phyloP scores from a whole-genome alignment of 78 protist species.

The Diacronema lutheri region DNA sequence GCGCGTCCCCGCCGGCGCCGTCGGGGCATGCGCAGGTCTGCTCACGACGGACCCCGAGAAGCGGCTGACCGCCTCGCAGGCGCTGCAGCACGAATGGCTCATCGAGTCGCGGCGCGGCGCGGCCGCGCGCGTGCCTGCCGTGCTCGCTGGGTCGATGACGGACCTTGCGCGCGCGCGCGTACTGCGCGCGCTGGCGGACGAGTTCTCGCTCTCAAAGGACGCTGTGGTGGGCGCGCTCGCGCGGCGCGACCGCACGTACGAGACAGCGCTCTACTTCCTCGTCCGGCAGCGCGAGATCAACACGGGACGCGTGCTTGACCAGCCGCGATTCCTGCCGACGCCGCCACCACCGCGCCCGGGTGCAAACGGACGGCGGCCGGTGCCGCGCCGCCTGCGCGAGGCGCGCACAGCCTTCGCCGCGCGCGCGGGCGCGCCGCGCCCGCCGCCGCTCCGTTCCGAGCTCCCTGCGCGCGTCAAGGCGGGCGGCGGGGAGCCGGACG shows the following conservation, averaged over 20 bases:
- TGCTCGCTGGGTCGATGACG: neutral
- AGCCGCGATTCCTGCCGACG: no score
- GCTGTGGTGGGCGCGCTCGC: neutral
- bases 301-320: neutral
- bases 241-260: neutral
- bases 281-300: neutral
- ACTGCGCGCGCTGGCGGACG: neutral
- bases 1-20: no score
- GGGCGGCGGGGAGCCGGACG: no score
- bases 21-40: neutral
- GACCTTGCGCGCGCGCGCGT: neutral
- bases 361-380: no score
- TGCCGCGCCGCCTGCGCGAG: no score
- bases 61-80: neutral
- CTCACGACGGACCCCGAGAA: neutral
- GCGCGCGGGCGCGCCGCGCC: no score
- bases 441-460: no score
- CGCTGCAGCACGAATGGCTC: neutral
- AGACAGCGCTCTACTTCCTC: neutral
- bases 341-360: no score
- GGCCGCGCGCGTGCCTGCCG: no score
- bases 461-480: no score
- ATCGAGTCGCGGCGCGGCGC: neutral
- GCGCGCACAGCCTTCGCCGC: no score
- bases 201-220: neutral